Percentiles rank a stretch among this genome's conserved stretches.
Conservation (phyloP, 441 rosid genomes). For the Eugenia klotzschiana region DNA sequence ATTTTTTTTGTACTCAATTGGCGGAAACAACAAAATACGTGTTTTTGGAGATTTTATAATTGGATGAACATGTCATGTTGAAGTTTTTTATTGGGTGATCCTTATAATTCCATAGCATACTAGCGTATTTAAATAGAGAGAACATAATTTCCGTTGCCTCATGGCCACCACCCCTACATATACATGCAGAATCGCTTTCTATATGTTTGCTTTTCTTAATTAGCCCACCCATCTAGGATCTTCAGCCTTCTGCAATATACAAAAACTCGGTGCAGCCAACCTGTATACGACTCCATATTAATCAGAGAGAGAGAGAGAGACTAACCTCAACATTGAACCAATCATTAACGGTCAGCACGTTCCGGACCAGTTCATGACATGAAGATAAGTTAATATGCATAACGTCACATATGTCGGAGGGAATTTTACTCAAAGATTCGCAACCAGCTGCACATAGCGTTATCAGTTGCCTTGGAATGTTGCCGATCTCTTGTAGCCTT, state of each 20-base stretch:
- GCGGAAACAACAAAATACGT: background rate
- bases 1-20: background rate
- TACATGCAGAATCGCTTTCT: background rate
- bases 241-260: background rate
- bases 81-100: background rate
- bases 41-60: background rate
- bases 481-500: background rate
- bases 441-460: fast-evolving
- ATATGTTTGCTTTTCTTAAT: background rate
- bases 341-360: background rate
- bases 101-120: fast-evolving
- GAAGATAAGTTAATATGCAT: fast-evolving
- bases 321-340: background rate
- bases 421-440: background rate
- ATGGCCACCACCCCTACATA: background rate
- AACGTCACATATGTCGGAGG: background rate
- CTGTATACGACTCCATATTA: background rate
- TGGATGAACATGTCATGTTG: background rate
- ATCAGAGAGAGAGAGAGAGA: background rate
- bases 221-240: background rate
- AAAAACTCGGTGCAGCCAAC: background rate
- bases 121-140: background rate
- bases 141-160: fast-evolving
- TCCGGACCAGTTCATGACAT: background rate
- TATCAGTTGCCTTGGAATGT: fast-evolving